Conservation (phyloP, 768 basidiomycete genomes). For the Boletus subcaerulescens region DNA sequence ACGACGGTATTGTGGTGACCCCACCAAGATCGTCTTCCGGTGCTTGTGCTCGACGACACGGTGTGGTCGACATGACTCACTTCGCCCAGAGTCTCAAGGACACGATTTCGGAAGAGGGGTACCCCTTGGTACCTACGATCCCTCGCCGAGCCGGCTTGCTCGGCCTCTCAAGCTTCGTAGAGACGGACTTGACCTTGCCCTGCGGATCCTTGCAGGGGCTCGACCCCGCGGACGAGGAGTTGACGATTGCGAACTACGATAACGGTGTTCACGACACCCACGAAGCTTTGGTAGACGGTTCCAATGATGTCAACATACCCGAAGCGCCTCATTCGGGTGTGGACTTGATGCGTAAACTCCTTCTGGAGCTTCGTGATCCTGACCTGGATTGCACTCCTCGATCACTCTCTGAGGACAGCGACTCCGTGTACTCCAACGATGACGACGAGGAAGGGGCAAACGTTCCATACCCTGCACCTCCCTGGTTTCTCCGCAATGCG, state of each 20-base stretch:
- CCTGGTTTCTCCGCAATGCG: background rate
- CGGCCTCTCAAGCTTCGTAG: background rate
- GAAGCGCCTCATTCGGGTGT: background rate
- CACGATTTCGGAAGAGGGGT: background rate
- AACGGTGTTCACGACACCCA: background rate
- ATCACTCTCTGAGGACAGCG: constrained; percentile 3
- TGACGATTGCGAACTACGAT: background rate
- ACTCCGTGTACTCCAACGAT: background rate
- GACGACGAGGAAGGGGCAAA: background rate
- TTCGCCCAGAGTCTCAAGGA: background rate
- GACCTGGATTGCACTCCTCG: constrained; percentile 4
- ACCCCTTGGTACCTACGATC: background rate
- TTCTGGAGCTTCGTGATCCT: constrained; percentile 15
- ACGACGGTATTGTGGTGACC: background rate
- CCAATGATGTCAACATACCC: background rate
- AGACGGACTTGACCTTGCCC: background rate
- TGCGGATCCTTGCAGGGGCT: no score
- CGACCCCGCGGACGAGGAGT: background rate
- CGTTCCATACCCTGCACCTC: background rate
- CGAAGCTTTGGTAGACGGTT: background rate
- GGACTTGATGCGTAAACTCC: constrained; percentile 14
- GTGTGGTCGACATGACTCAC: constrained; percentile 6
- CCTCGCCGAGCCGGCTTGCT: background rate
- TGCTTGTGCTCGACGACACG: constrained; percentile 4
- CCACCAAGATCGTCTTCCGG: background rate